Conservation (phyloP, 176 grass and related monocot genomes). For the Calamus simplicifolius region DNA sequence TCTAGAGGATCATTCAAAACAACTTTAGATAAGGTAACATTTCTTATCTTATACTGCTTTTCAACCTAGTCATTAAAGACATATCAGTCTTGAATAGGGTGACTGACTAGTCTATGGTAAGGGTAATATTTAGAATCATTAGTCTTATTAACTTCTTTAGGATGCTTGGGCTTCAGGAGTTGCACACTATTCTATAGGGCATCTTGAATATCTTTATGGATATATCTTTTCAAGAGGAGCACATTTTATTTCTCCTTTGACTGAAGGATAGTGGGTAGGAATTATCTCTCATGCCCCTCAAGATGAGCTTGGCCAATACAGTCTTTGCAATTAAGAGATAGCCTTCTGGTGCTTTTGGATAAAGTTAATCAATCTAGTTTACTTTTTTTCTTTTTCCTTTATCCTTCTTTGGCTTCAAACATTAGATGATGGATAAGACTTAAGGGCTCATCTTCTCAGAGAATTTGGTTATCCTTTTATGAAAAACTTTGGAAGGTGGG, state of each 20-base stretch:
- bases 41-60: too few relatives aligned
- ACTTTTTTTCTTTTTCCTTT: not conserved
- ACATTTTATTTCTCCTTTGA: not conserved
- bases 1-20: too few relatives aligned
- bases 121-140: not conserved
- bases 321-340: not conserved
- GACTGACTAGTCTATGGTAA: not conserved
- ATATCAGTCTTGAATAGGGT: not conserved
- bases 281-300: not conserved
- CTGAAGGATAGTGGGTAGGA: not conserved
- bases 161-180: not conserved
- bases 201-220: not conserved
- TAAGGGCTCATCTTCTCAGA: too few relatives aligned
- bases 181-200: not conserved
- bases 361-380: not conserved
- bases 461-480: too few relatives aligned
- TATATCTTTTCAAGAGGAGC: not conserved
- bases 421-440: too few relatives aligned
- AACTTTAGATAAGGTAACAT: too few relatives aligned
- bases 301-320: not conserved
- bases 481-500: too few relatives aligned
- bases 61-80: too few relatives aligned
- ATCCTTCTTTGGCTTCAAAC: too few relatives aligned
- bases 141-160: not conserved
- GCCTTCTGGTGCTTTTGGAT: not conserved